Evolutionary conservation across 73 alveolate species (phyloP).

Genomic region (Paramecium sonneborni): DNA sequence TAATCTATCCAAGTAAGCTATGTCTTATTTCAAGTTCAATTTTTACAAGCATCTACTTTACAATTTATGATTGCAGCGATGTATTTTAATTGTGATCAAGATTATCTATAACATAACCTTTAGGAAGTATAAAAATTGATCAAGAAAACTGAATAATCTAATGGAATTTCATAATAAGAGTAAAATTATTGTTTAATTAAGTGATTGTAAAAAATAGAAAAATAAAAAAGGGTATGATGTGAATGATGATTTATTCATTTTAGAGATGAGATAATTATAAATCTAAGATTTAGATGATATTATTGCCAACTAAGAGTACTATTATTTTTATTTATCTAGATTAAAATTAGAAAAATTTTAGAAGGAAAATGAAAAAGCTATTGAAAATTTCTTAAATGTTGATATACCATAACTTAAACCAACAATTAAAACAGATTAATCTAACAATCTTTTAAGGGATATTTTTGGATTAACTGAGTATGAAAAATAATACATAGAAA

Average conservation of each 20-base stretch:
- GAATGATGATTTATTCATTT: slow-evolving; percentile 29
- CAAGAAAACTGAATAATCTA: not conserved
- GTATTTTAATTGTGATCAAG: slow-evolving; percentile 1
- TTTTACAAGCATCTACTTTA: not conserved
- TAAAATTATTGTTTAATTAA: not conserved
- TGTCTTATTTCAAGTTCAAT: not conserved
- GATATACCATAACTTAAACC: not conserved
- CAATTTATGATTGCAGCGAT: slow-evolving; percentile 1
- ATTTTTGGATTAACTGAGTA: slow-evolving; percentile 40
- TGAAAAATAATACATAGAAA: slow-evolving; percentile 32
- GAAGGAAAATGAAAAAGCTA: not conserved
- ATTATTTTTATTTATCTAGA: not conserved
- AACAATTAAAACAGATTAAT: not conserved
- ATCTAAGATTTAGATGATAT: not conserved
- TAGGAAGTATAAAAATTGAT: not conserved
- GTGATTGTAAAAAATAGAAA: not conserved
- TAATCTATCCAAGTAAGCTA: slow-evolving; percentile 30
- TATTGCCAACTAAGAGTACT: not conserved
- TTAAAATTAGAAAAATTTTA: not conserved
- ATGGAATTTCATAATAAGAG: not conserved
- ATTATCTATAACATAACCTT: not conserved
- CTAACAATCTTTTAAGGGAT: not conserved
- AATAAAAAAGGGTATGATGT: slow-evolving; percentile 35
- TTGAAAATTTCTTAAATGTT: not conserved
- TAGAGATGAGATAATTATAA: slow-evolving; percentile 26